Evolutionary conservation across 2,329 filamentous ascomycete genomes (phyloP).

Genomic region (Aspergillus sp.): DNA sequence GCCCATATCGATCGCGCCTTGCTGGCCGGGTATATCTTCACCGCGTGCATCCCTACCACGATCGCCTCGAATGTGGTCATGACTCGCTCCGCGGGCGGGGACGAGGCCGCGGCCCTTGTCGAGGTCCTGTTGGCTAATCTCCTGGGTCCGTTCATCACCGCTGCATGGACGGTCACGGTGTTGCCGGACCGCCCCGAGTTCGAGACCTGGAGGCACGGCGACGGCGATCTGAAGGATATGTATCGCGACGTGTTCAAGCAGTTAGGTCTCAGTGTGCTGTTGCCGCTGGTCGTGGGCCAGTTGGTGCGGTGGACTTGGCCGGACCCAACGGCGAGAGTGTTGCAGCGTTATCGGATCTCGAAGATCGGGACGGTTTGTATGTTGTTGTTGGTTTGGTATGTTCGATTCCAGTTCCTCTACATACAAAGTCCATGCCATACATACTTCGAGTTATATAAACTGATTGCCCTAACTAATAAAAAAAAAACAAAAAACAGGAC

Average conservation of each 20-base stretch:
- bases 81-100: constrained; percentile 67
- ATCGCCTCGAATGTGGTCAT: constrained; percentile 73
- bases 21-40: constrained; percentile 66
- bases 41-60: constrained; percentile 69
- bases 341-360: constrained; percentile 54
- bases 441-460: constrained; percentile 36
- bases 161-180: constrained; percentile 58
- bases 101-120: constrained; percentile 64
- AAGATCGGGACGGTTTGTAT: constrained; percentile 48
- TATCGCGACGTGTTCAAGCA: constrained; percentile 68
- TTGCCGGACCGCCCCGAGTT: constrained; percentile 47
- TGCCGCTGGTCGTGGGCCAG: constrained; percentile 65
- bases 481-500: constrained; percentile 29
- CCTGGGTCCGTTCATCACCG: constrained; percentile 66
- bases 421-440: too few relatives aligned
- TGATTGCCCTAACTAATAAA: constrained; percentile 48
- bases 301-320: constrained; percentile 57
- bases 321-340: constrained; percentile 36
- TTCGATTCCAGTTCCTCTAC: background rate
- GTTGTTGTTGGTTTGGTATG: constrained; percentile 57
- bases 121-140: constrained; percentile 71
- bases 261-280: constrained; percentile 64
- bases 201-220: constrained; percentile 45
- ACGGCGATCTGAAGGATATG: constrained; percentile 58
- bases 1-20: constrained; percentile 60